Base-by-base conservation (phyloP, 768 basidiomycete genomes). In the Harrya chromipes region DNA sequence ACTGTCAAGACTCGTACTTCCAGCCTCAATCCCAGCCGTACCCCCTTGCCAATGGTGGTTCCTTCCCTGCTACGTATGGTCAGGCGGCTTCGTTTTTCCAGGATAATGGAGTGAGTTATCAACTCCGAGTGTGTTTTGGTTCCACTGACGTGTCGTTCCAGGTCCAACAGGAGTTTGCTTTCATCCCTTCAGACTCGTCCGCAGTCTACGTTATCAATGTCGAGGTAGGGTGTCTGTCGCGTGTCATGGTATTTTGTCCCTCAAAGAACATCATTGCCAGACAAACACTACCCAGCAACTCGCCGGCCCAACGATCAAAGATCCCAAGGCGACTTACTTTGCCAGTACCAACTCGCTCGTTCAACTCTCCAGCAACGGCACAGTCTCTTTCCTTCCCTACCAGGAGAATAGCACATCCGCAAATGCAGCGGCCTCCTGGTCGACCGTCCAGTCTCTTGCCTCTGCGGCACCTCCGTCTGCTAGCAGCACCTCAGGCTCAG, bases 161-260 rank as follows among this genome's bases (percentile, higher is more conserved):
- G 76, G 82, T 84, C 13, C 87, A 88, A 57, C 73, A 83, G 49
- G 82, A 87, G 64, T 84, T 91, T 61, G 86, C 84, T 3, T 92
- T 82, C 69, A 75, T 91, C 51, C 88, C 90, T 17, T 76, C 84
- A 62, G 85, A 91, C 62, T 80, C 81, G 54, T 83, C 79, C 16
- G 73, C 74, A 20, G 83, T 84, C n/a, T 90, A 86, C 58, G 76
- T 91, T 41, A 70, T 89, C 65, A 83, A 88, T 60, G 84, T 88
- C 49, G 74, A 81, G 69, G 82, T 82, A 64, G 6, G 60, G 52
- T 21, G 16, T 19, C 20, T 8, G 6, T 34, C 14, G 5, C n/a
- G 4, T 12, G 12, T 23, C 12, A 6, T 21, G 2, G 7, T 38
- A 9, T 2, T 23, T 17, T 4, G 13, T 54, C 23, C 34, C 52